phyloP scores from a whole-genome alignment of 208 protist genomes.

The Leishmania martiniquensis region DNA sequence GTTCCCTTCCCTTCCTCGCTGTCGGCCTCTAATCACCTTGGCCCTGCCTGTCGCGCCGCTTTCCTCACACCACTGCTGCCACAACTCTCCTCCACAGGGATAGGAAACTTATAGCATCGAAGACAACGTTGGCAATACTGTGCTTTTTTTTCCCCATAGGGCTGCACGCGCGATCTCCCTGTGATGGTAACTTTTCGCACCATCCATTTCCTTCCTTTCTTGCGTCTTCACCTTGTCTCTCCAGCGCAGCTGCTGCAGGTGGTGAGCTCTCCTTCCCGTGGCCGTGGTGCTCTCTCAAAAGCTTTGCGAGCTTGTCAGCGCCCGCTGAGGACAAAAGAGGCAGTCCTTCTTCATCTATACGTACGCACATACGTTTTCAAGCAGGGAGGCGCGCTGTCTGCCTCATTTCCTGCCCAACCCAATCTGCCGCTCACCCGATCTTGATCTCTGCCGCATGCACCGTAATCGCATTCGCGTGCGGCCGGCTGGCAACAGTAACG shows the following conservation, averaged over 20 bases:
- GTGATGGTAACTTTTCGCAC: background rate
- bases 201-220: background rate
- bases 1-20: background rate
- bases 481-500: slow-evolving; percentile 8
- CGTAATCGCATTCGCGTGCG: slow-evolving; percentile 38
- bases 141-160: slow-evolving; percentile 2
- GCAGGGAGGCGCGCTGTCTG: background rate
- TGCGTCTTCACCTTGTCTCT: background rate
- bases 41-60: background rate
- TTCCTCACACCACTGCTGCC: background rate
- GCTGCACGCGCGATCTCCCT: background rate
- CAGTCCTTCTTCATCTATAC: background rate
- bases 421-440: background rate
- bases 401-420: background rate
- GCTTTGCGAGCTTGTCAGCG: background rate
- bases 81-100: background rate
- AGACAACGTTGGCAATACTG: background rate
- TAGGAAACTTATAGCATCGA: background rate
- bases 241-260: background rate
- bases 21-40: background rate
- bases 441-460: slow-evolving; percentile 8
- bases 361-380: background rate
- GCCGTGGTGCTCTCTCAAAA: background rate
- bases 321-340: background rate
- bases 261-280: background rate